These are phyloP conservation scores for Botryotinia globosa DNA, from an alignment of 2,329 filamentous ascomycete genomes.

Conservation along the genomic window DNA sequence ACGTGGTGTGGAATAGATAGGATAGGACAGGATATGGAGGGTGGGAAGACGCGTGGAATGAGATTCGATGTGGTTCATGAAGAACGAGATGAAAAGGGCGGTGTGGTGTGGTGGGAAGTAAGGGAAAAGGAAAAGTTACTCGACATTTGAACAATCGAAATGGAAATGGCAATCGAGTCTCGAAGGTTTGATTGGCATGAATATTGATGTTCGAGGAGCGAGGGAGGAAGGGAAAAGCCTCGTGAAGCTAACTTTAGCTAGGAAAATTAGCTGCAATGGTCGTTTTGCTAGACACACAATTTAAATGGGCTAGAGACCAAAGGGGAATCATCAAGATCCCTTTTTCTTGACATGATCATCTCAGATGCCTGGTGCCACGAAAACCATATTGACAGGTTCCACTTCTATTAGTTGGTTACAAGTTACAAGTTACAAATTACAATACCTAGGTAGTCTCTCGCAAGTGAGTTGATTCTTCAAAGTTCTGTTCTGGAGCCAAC, in stretches of 20 bases:
- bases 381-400: constrained; percentile 2
- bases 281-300: not conserved
- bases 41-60: not conserved
- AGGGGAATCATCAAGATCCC: not conserved
- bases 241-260: constrained; percentile 5
- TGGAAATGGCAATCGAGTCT: not conserved
- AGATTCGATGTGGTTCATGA: not conserved
- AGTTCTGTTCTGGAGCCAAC: not conserved
- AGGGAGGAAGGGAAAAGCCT: not conserved
- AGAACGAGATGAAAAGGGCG: not conserved
- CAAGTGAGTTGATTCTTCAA: not conserved
- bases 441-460: too few species aligned
- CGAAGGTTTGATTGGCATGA: constrained; percentile 2
- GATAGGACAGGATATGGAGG: not conserved
- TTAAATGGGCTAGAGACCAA: not conserved
- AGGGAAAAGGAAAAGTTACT: not conserved
- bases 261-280: not conserved
- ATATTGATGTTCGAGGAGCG: not conserved
- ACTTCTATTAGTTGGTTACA: not conserved
- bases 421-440: too few species aligned
- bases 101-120: not conserved
- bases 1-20: not conserved
- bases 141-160: not conserved
- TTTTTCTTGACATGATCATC: constrained; percentile 1
- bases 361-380: constrained; percentile 1